Evolutionary conservation across 352 stramenopile species (phyloP).

Genomic region (Phytophthora nicotianae): DNA sequence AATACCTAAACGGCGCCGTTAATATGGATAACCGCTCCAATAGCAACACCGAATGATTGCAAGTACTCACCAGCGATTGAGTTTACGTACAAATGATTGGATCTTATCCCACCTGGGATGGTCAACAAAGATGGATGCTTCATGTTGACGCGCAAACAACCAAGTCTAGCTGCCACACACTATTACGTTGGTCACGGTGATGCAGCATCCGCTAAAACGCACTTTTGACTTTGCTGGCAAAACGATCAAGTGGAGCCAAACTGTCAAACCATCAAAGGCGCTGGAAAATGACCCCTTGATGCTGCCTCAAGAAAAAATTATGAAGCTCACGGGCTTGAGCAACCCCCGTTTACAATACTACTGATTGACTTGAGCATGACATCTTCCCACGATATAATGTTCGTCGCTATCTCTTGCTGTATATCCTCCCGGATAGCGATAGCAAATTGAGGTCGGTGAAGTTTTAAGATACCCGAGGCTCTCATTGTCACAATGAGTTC

Average conservation of each 20-base stretch:
- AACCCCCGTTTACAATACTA: constrained; percentile 16
- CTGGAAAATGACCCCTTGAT: no score
- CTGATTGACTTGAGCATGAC: constrained; percentile 32
- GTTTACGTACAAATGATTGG: constrained; percentile 10
- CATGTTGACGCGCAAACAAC: constrained; percentile 5
- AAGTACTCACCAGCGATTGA: neutral
- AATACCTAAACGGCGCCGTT: no score
- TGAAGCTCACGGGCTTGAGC: neutral
- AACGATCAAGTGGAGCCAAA: no score
- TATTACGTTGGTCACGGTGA: no score
- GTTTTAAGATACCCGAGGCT: constrained; percentile 29
- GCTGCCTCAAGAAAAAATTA: no score
- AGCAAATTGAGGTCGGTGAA: constrained; percentile 27
- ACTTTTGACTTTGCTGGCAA: no score
- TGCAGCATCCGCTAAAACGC: neutral
- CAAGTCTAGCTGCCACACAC: no score
- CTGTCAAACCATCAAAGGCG: no score
- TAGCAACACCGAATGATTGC: constrained; percentile 11
- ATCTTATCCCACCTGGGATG: neutral
- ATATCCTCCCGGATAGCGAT: constrained; percentile 1
- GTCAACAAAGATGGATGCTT: constrained; percentile 3
- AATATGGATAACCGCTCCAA: neutral
- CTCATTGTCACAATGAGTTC: constrained; percentile 36
- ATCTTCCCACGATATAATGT: constrained; percentile 22
- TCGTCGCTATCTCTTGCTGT: constrained; percentile 9